Conservation (phyloP, 1,284 basidiomycete genomes). For the Cryptococcus floricola region DNA sequence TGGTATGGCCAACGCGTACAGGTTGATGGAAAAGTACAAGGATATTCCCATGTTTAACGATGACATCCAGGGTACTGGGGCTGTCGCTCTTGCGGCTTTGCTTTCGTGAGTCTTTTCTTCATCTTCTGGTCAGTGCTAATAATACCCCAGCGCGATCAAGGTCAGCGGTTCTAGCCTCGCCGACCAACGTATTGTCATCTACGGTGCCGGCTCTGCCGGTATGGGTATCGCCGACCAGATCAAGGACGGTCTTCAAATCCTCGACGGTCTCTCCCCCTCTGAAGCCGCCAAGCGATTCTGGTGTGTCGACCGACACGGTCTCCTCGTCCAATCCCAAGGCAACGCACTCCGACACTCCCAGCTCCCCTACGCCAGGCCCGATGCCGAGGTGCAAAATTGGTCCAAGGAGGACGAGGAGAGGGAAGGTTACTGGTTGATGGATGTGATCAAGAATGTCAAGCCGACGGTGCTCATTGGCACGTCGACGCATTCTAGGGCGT, state of each 20-base stretch:
- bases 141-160: conserved; percentile 52
- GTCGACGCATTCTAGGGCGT: conserved; percentile 73
- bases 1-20: conserved; percentile 62
- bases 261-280: conserved; percentile 57
- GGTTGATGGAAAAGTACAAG: conserved; percentile 64
- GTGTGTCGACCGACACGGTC: conserved; percentile 52
- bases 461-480: conserved; percentile 79
- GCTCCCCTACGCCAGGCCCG: conserved; percentile 48
- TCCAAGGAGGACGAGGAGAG: conserved; percentile 36
- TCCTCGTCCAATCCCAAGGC: conserved; percentile 52
- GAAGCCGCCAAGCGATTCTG: conserved; percentile 69
- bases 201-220: conserved; percentile 77
- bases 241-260: conserved; percentile 67
- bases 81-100: conserved; percentile 65
- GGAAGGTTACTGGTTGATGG: conserved; percentile 44
- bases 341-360: conserved; percentile 47
- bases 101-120: conserved; percentile 35
- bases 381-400: conserved; percentile 50
- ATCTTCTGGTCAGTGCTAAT: neutral
- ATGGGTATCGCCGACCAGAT: conserved; percentile 65
- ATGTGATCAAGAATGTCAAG: conserved; percentile 64
- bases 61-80: conserved; percentile 77
- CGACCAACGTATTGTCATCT: conserved; percentile 73
- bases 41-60: conserved; percentile 63
- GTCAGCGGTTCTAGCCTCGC: conserved; percentile 65